phyloP scores from a whole-genome alignment of 805 yeast genomes.

The Metschnikowia dekortorum region DNA sequence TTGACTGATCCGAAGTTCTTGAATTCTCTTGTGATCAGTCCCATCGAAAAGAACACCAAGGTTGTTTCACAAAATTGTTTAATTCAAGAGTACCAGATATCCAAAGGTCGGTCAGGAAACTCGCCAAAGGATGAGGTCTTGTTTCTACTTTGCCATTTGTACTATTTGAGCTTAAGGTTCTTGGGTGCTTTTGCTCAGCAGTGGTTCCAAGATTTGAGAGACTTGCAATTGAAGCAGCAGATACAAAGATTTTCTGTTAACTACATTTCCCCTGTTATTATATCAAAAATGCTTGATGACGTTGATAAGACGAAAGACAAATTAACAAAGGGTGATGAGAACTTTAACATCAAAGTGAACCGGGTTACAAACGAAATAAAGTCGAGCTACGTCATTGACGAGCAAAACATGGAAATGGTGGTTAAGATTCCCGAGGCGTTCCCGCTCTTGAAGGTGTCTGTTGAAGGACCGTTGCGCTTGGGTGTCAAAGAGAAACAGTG shows the following conservation, averaged over 20 bases:
- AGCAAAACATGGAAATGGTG: conserved; percentile 76
- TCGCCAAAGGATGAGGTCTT: conserved; percentile 29
- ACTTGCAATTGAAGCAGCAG: conserved; percentile 54
- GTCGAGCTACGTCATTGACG: conserved; percentile 75
- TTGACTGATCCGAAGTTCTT: conserved; percentile 23
- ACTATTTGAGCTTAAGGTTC: conserved; percentile 44
- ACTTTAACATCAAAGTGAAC: conserved; percentile 58
- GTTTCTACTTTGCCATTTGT: conserved; percentile 45
- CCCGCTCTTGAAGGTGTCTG: conserved; percentile 72
- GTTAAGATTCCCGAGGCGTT: conserved; percentile 69
- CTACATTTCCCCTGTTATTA: conserved; percentile 60
- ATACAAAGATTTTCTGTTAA: conserved; percentile 61
- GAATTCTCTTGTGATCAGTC: conserved; percentile 15
- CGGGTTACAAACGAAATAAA: conserved; percentile 61
- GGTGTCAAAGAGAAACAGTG: conserved; percentile 91
- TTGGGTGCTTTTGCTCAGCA: conserved; percentile 55
- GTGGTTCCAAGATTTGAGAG: conserved; percentile 72
- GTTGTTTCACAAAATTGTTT: conserved; percentile 13
- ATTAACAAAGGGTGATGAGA: conserved; percentile 33
- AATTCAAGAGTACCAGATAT: conserved; percentile 20
- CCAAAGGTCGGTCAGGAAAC: conserved; percentile 20
- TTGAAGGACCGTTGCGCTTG: conserved; percentile 71
- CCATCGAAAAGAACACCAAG: conserved; percentile 13
- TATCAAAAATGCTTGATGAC: conserved; percentile 51
- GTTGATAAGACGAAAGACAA: conserved; percentile 41